Evolutionary conservation across 2,329 filamentous ascomycete genomes (phyloP), one percentile per base, ranked within the genome.

Genomic region (Bipolaris sorokiniana): DNA sequence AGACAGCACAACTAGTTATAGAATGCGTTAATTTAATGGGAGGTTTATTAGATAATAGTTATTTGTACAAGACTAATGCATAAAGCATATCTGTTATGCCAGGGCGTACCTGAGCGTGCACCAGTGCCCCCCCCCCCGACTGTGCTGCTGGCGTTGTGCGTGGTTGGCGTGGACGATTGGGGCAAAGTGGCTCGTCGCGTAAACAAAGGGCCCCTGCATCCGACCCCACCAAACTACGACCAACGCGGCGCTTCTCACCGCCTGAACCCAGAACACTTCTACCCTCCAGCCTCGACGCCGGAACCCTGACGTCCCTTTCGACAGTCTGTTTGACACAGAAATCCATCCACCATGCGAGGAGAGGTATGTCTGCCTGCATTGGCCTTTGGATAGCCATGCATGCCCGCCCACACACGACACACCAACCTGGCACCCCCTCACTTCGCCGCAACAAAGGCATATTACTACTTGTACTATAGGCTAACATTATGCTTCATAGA

Each of bases 401-500:
- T 20, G 11, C 40, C 34, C 10, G 13, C 52, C 18, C 26, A 50
- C 34, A 18, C 53, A 58, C 31, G 28, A 33, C 49, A 42, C 16
- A 33, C 40, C 34, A 15, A 16, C 34, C 9, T 9, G 4, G 6
- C 22, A 7, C 20, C 11, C 23, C 20, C 38, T 41, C 20, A 18
- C 22, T 42, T 22, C 40, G 13, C 22, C 23, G 20, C 40, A 13
- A 31, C 10, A 11, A 31, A 13, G 28, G 10, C 28, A 31, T 31
- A 4, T 31, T 31, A 31, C 28, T 31, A 40, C 5, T 9, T 18
- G 11, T 44, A 42, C 11, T 6, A 28, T 20, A 20, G 58, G 60
- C 67, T 69, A 56, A 69, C 60, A 58, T 5, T 13, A 31, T 47
- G 46, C 61, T 56, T 33, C 34, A 54, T 58, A 88, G 86, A 83